Conservation (phyloP, 352 stramenopile species). For the Aphanomyces cochlioides region DNA sequence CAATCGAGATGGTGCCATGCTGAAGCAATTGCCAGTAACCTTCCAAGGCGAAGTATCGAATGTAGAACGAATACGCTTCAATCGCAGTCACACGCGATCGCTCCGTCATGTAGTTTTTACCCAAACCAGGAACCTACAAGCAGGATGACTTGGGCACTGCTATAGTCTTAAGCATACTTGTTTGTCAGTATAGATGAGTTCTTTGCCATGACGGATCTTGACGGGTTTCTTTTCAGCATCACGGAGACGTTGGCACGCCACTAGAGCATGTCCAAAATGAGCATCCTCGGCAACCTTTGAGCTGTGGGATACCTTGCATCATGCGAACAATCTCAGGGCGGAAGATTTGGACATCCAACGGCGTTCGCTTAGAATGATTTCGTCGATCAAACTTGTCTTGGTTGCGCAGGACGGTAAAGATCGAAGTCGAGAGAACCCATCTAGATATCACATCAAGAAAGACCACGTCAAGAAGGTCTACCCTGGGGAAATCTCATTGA, state of each 20-base stretch:
- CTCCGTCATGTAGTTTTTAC: conserved; percentile 86
- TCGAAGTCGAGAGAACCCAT: conserved; percentile 87
- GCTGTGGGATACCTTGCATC: conserved; percentile 56
- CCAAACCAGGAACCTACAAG: conserved; percentile 41
- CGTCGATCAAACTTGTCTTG: conserved; percentile 83
- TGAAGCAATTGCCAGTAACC: conserved; percentile 44
- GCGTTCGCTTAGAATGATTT: conserved; percentile 67
- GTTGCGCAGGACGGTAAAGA: conserved; percentile 90
- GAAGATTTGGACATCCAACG: conserved; percentile 61
- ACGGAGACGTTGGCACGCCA: conserved; percentile 41
- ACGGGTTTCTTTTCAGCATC: conserved; percentile 44
- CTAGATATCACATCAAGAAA: conserved; percentile 41
- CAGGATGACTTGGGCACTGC: background rate
- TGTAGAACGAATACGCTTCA: conserved; percentile 78
- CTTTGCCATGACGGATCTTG: conserved; percentile 42
- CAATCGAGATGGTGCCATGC: conserved; percentile 3
- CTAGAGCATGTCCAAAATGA: conserved; percentile 31
- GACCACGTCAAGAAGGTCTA: conserved; percentile 21
- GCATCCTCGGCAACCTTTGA: background rate
- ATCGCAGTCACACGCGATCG: conserved; percentile 51
- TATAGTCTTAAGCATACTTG: conserved; percentile 36
- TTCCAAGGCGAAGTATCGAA: conserved; percentile 70
- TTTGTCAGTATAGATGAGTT: conserved; percentile 66
- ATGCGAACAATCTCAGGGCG: conserved; percentile 66
- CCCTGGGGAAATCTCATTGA: conserved; percentile 81